phyloP scores from a whole-genome alignment of 148 eudicot species.

The Arctostaphylos glauca region DNA sequence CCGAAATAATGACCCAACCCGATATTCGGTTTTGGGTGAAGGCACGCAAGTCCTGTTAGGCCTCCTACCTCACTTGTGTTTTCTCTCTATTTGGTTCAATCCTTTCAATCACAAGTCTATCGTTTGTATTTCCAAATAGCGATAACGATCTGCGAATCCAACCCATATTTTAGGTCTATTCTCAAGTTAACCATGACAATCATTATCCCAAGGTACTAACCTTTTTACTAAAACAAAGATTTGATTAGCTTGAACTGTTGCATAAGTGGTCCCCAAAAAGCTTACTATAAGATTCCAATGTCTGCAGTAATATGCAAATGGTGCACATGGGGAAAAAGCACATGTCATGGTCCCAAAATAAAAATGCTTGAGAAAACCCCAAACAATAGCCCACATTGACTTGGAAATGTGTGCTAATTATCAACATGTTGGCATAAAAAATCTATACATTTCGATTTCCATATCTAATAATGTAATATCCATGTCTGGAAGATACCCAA shows the following conservation, averaged over 20 bases:
- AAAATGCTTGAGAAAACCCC: not conserved
- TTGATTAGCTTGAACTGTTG: not conserved
- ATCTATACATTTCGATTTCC: not conserved
- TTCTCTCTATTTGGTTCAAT: too few species aligned
- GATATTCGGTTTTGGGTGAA: too few species aligned
- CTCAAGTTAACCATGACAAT: too few species aligned
- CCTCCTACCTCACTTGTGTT: too few species aligned
- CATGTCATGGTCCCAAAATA: not conserved
- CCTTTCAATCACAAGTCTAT: too few species aligned
- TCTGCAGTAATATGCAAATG: not conserved
- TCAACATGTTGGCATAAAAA: not conserved
- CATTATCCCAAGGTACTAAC: too few species aligned
- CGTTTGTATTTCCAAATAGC: too few species aligned
- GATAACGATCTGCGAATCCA: too few species aligned
- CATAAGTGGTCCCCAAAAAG: not conserved
- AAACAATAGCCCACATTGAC: not conserved
- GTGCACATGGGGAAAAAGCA: not conserved
- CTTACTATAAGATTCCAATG: too few species aligned
- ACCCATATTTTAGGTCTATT: too few species aligned
- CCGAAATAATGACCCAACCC: too few species aligned
- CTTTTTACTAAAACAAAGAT: not conserved
- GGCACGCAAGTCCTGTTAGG: too few species aligned
- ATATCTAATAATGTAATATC: slow-evolving; percentile 1
- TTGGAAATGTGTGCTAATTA: not conserved
- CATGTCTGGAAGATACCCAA: not conserved